Conservation (phyloP, 805 yeast genomes). For the Metschnikowia orientalis region DNA sequence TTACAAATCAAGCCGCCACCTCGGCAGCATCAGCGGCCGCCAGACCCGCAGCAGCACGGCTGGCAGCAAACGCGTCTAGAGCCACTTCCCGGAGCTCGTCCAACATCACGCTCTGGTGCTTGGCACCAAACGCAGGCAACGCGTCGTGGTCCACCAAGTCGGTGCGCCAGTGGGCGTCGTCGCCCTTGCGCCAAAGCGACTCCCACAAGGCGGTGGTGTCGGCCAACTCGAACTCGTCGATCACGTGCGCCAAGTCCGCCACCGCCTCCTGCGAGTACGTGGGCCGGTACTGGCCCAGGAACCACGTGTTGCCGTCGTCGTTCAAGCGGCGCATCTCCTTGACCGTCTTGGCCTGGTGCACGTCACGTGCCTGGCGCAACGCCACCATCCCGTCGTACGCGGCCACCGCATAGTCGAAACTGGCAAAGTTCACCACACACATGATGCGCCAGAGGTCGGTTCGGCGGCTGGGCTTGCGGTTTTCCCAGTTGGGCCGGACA, state of each 20-base stretch:
- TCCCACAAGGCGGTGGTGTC: slow-evolving; percentile 72
- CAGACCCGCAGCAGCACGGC: slow-evolving; percentile 17
- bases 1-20: slow-evolving; percentile 4
- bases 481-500: slow-evolving; percentile 84
- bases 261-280: slow-evolving; percentile 88
- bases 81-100: slow-evolving; percentile 51
- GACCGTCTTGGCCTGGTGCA: slow-evolving; percentile 50
- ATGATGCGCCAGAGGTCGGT: slow-evolving; percentile 86
- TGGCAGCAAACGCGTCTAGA: slow-evolving; percentile 29
- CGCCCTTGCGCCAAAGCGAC: slow-evolving; percentile 82
- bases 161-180: slow-evolving; percentile 62
- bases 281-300: slow-evolving; percentile 83
- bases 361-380: slow-evolving; percentile 70
- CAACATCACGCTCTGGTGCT: slow-evolving; percentile 63
- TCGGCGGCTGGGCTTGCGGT: slow-evolving; percentile 73
- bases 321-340: slow-evolving; percentile 66
- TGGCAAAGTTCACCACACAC: slow-evolving; percentile 71
- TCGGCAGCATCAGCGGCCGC: slow-evolving; percentile 18
- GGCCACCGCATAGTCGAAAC: slow-evolving; percentile 60
- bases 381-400: slow-evolving; percentile 73
- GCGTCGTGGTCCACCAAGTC: slow-evolving; percentile 57
- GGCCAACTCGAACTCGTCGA: slow-evolving; percentile 55
- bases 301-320: slow-evolving; percentile 79
- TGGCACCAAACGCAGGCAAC: slow-evolving; percentile 54
- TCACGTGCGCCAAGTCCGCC: slow-evolving; percentile 68